Evolutionary conservation across 768 basidiomycete genomes (phyloP), one percentile per base, ranked within the genome.

Genomic region (Flagelloscypha sp.): DNA sequence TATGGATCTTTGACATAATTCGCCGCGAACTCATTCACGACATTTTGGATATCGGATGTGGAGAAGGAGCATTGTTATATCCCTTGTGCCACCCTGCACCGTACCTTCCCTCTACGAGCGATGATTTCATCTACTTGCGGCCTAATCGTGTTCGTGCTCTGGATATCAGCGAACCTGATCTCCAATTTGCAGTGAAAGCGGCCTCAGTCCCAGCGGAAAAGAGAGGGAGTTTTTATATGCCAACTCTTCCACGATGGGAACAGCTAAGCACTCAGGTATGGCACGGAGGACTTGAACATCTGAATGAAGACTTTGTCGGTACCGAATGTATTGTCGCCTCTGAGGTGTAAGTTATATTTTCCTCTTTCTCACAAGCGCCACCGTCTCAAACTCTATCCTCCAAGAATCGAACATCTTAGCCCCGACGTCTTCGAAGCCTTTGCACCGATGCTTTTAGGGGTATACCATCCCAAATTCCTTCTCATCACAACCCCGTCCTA

Each of bases 401-500:
- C 36, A 54, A 89, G 89, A 6, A 79, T 93, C 44, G 88, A 93
- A 49, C 88, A 93, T 46, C 61, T 93, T 30, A 63, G 70, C 1
- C 67, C 71, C 0, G 56, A 68, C 4, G 55, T 80, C 20, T 62
- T 90, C 10, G 58, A 66, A 0, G 63, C 66, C 13, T 83, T 89
- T 45, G 73, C 79, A 6, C 80, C 83, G 3, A 55, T 78, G 33
- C 58, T 93, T 10, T 69, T 94, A 9, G 87, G 88, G 0, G 61
- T 72, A 21, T 94, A 94, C 47, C 76, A 74, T 36, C 89, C 90
- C 1, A 65, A 66, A 18, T 49, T 80, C 27, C 65, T 89, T 28
- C 67, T 94, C 15, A 50, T 92, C 48, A 93, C 89, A 0, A 94
- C 89, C 0, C 89, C 88, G 0, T 85, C 83, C 2, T 90, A 81